Percentiles rank a stretch among this genome's conserved stretches.
Conservation (phyloP, 805 yeast species). For the Candida hungchunana region DNA sequence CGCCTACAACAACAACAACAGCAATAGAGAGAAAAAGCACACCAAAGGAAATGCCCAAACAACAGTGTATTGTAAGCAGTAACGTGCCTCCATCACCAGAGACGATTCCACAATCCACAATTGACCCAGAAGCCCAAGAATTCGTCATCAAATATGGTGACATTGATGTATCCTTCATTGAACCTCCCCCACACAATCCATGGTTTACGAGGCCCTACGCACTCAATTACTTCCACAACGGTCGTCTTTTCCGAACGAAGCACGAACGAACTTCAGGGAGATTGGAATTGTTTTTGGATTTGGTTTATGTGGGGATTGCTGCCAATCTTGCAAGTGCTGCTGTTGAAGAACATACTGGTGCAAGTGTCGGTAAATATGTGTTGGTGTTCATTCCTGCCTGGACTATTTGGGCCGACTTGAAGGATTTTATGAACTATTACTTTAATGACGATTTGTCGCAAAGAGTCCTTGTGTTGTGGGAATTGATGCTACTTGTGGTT, state of each 20-base stretch:
- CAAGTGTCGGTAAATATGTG: conserved; percentile 42
- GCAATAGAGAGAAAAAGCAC: no score
- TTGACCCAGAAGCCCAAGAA: conserved; percentile 20
- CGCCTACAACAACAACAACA: no score
- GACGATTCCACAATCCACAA: no score
- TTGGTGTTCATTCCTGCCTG: conserved; percentile 55
- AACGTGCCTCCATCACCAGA: no score
- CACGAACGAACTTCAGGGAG: conserved; percentile 49
- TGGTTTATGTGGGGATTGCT: conserved; percentile 60
- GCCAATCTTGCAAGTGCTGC: conserved; percentile 55
- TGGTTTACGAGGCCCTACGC: conserved; percentile 52
- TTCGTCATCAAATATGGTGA: conserved; percentile 48
- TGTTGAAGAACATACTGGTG: conserved; percentile 45
- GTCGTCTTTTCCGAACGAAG: conserved; percentile 49
- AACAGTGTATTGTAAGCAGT: no score
- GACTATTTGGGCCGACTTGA: conserved; percentile 61
- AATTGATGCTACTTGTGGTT: conserved; percentile 43
- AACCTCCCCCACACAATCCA: conserved; percentile 31
- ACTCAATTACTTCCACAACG: conserved; percentile 55
- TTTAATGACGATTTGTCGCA: conserved; percentile 58
- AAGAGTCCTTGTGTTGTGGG: conserved; percentile 48
- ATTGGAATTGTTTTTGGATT: conserved; percentile 57
- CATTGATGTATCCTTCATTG: conserved; percentile 42
- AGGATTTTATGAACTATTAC: conserved; percentile 60
- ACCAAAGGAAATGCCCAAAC: no score